Evolutionary conservation across 805 yeast genomes (phyloP).

Genomic region (Candida coquimbonensis): DNA sequence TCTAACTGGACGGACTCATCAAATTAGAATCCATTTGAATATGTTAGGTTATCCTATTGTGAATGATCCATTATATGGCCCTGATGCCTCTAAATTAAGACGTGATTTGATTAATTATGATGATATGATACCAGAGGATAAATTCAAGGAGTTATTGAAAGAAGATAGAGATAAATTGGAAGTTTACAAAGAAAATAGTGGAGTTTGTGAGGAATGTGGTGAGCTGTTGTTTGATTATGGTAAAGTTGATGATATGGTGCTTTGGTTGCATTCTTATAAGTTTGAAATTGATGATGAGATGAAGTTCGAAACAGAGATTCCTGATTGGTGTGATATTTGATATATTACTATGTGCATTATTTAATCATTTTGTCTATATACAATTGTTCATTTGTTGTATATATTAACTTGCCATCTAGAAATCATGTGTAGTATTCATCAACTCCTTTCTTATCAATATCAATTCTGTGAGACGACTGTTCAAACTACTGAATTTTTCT

Average conservation of each 20-base stretch:
- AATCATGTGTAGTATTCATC: too few relatives aligned
- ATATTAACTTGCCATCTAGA: too few relatives aligned
- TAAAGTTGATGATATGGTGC: slow-evolving; percentile 7
- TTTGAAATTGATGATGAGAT: slow-evolving; percentile 14
- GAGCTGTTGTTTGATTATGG: slow-evolving; percentile 13
- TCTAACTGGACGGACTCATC: slow-evolving; percentile 90
- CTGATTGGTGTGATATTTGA: slow-evolving; percentile 17
- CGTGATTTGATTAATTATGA: slow-evolving; percentile 8
- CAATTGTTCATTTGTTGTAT: too few relatives aligned
- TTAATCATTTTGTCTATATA: neutral
- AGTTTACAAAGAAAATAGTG: slow-evolving; percentile 29
- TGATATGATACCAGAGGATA: slow-evolving; percentile 4
- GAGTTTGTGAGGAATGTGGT: slow-evolving; percentile 15
- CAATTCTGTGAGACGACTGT: too few relatives aligned
- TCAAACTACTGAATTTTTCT: too few relatives aligned
- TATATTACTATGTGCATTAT: neutral
- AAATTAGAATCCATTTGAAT: slow-evolving; percentile 88
- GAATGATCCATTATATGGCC: slow-evolving; percentile 71
- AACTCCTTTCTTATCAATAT: too few relatives aligned
- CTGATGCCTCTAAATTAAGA: slow-evolving; percentile 6
- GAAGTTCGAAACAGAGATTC: slow-evolving; percentile 13
- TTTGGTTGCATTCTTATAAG: slow-evolving; percentile 21
- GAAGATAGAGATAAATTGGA: slow-evolving; percentile 11
- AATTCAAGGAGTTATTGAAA: slow-evolving; percentile 8
- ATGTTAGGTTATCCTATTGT: slow-evolving; percentile 80